Conservation (phyloP, 805 yeast species). For the Candida gorgasii region DNA sequence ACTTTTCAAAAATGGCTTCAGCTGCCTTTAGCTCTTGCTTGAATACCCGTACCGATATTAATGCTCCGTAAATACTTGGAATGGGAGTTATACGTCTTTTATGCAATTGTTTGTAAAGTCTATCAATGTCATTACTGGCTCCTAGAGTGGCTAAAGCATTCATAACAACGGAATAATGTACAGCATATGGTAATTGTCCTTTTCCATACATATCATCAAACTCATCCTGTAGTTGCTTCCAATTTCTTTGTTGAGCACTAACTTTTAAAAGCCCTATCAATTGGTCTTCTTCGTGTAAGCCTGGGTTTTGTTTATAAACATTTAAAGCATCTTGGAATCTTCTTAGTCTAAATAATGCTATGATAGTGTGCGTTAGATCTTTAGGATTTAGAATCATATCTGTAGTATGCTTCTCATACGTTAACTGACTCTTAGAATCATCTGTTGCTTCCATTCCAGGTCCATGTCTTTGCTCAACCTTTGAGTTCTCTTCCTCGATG, state of each 20-base stretch:
- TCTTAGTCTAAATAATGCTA: conserved; percentile 23
- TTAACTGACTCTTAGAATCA: no score
- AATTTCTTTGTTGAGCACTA: conserved; percentile 46
- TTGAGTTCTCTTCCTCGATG: not conserved
- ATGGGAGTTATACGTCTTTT: conserved; percentile 51
- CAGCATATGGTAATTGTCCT: conserved; percentile 52
- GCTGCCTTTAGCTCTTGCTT: conserved; percentile 37
- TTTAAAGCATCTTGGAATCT: conserved; percentile 23
- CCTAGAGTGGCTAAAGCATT: conserved; percentile 54
- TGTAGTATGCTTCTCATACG: not conserved
- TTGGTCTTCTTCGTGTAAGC: conserved; percentile 48
- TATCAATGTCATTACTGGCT: conserved; percentile 48
- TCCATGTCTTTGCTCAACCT: not conserved
- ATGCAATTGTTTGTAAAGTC: conserved; percentile 48
- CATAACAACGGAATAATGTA: conserved; percentile 64
- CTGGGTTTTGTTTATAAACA: conserved; percentile 36
- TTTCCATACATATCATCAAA: conserved; percentile 58
- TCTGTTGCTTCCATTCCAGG: no score
- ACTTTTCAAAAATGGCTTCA: conserved; percentile 27
- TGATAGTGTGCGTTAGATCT: conserved; percentile 35
- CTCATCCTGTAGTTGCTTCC: conserved; percentile 55
- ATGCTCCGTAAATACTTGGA: conserved; percentile 41
- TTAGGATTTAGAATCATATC: not conserved
- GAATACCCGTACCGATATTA: conserved; percentile 44
- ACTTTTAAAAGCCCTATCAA: conserved; percentile 49